Evolutionary conservation across 345 rosid genomes (phyloP), one percentile per base, ranked within the genome.

Genomic region (Pugionium dolabratum): DNA sequence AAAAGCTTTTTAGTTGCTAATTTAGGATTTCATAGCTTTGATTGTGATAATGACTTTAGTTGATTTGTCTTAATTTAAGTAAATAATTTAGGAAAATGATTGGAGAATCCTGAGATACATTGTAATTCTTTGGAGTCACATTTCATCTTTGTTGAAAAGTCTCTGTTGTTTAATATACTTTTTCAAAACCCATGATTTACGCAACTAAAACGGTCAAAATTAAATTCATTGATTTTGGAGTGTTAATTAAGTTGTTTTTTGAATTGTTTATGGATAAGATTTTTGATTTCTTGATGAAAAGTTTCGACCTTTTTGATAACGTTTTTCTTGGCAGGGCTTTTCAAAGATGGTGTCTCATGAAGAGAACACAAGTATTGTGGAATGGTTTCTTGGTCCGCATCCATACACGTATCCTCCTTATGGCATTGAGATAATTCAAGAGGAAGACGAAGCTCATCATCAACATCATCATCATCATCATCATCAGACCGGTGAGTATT

Each of bases 321-420:
- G 18, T 18, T 18, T 18, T 18, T 18, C 18, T 18, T 18, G 18
- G 18, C n/a, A 66, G 70, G 36, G 32, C 4, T 26, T 3, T 7
- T 30, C 8, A 27, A 32, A 68, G 45, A 73, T 74, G 78, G 74
- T 74, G 29, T 62, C 65, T 62, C 78, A 74, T 62, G 78, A 74
- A 62, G 78, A 62, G 62, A 73, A 77, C 62, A 73, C 57, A 49
- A 39, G 73, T 63, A 46, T 76, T 51, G 70, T 73, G 42, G 78
- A 82, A 60, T 90, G 99, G 99, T 32, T 94, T 74, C 86, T 93
- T 59, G 86, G 87, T 18, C 76, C 78, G 59, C 80, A 70, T 57
- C 80, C 83, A 4, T 72, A 62, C 37, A 56, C 65, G 2, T 76
- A 79, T 81, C 53, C 83, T 50, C 92, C 79, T 56, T 88, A 84